Evolutionary conservation across 2,329 filamentous ascomycete species (phyloP).

Genomic region (Arthroderma sp.): DNA sequence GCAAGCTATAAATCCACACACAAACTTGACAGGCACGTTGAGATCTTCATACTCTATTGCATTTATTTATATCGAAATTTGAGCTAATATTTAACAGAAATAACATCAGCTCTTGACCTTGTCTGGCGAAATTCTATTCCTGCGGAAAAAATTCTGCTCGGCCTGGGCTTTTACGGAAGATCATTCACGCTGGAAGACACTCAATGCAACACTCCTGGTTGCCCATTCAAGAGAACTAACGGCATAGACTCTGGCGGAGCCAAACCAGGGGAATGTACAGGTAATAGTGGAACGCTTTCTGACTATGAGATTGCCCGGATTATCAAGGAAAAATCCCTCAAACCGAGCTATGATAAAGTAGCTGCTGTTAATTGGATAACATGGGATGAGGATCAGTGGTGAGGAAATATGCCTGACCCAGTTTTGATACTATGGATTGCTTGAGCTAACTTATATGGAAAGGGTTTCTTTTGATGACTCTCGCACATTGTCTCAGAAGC

Average conservation of each 20-base stretch:
- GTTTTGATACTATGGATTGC: background rate
- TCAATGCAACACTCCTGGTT: conserved; percentile 13
- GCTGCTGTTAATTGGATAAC: conserved; percentile 18
- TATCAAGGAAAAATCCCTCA: background rate
- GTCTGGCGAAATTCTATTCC: conserved; percentile 31
- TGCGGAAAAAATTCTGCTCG: conserved; percentile 33
- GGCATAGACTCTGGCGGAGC: conserved; percentile 10
- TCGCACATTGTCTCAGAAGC: conserved; percentile 22
- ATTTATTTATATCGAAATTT: background rate
- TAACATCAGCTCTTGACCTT: conserved; percentile 23
- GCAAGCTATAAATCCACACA: conserved; percentile 10
- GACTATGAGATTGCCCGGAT: conserved; percentile 23
- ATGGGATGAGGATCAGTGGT: conserved; percentile 19
- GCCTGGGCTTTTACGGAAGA: conserved; percentile 36
- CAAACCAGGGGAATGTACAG: conserved; percentile 18
- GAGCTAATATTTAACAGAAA: conserved; percentile 26
- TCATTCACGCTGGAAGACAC: conserved; percentile 25
- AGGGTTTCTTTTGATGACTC: conserved; percentile 19
- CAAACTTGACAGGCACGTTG: conserved; percentile 15
- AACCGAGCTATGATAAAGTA: conserved; percentile 12
- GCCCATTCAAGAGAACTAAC: conserved; percentile 9
- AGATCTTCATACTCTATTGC: background rate
- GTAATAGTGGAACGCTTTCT: conserved; percentile 14
- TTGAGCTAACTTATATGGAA: background rate
- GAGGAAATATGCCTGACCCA: background rate